Conservation (phyloP, 805 yeast genomes). For the Saccharomycopsis synnaedendra region DNA sequence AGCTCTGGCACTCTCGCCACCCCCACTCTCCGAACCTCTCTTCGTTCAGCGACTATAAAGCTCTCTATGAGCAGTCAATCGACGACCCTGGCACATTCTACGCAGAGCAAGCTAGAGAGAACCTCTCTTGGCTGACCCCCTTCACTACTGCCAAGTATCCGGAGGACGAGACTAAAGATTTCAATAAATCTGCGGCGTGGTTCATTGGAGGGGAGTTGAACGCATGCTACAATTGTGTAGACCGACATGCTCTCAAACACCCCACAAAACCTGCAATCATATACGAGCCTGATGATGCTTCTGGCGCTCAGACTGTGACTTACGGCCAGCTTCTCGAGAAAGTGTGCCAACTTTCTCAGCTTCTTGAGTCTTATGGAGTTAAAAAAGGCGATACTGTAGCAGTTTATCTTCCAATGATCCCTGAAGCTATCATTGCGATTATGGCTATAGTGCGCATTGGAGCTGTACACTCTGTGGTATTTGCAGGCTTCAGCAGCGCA, state of each 20-base stretch:
- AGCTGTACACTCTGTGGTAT: conserved; percentile 75
- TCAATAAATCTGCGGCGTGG: conserved; percentile 45
- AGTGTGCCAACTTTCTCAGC: conserved; percentile 63
- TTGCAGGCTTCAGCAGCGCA: conserved; percentile 74
- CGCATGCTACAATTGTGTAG: conserved; percentile 74
- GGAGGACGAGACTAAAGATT: conserved; percentile 18
- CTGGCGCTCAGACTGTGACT: conserved; percentile 45
- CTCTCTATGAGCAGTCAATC: conserved; percentile 43
- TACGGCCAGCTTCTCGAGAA: conserved; percentile 62
- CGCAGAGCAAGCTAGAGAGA: conserved; percentile 40
- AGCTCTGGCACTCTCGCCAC: conserved; percentile 20
- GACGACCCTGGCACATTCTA: conserved; percentile 43
- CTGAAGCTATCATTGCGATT: conserved; percentile 65
- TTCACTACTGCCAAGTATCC: conserved; percentile 39
- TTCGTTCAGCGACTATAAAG: conserved; percentile 37
- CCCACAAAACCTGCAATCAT: conserved; percentile 68
- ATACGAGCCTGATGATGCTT: conserved; percentile 75
- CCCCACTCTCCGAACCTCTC: conserved; percentile 35
- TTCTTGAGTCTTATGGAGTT: conserved; percentile 53
- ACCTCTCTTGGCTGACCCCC: conserved; percentile 40
- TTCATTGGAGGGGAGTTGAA: conserved; percentile 71
- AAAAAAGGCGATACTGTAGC: conserved; percentile 80
- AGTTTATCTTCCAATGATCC: conserved; percentile 77
- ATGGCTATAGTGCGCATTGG: conserved; percentile 74
- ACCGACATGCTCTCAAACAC: conserved; percentile 61